Evolutionary conservation across 306 rosid species (phyloP), one percentile per base, ranked within the genome.

Genomic region (Acacia melanoxylon): DNA sequence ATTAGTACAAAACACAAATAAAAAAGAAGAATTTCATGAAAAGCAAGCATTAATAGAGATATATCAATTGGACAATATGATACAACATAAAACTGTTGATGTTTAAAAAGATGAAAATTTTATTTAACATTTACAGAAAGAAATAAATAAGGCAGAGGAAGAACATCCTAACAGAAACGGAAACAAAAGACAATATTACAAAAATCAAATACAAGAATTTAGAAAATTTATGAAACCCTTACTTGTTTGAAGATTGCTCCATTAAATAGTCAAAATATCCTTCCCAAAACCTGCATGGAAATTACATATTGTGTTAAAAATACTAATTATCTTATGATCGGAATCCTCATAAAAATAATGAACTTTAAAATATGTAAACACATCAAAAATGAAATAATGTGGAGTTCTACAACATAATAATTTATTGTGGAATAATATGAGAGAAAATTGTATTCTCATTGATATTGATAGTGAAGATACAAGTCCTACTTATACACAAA

Each of bases 211-310:
- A 35, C 75, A 80, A 80, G 33, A 41, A 8, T 33, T 59, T 4
- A 35, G 16, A 71, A 56, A 13, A 58, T 56, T 56, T 56, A 86
- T 16, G 74, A 73, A 81, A 83, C 68, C 67, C 91, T 85, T 89
- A 93, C 99, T 91, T 86, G 85, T 90, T 95, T 81, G 96, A 88
- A 89, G 97, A 86, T 80, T 88, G 86, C 79, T 95, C 99, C 98
- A 93, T 92, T 81, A 95, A 82, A 89, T 88, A 81, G 86, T 95
- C 99, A 90, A 93, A 95, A 87, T 95, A 93, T 79, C 98, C 98
- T 87, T 95, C 99, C 99, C 99, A 95, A 83, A 95, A 93, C 77
- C 99, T 95, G 91, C 83, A 84, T 72, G 74, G 75, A 41, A 85
- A 72, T 83, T 58, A 66, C 65, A 79, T 45, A 81, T 74, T 37